Evolutionary conservation across 345 rosid species (phyloP), one percentile per base, ranked within the genome.

Genomic region (Syzygium jambos): DNA sequence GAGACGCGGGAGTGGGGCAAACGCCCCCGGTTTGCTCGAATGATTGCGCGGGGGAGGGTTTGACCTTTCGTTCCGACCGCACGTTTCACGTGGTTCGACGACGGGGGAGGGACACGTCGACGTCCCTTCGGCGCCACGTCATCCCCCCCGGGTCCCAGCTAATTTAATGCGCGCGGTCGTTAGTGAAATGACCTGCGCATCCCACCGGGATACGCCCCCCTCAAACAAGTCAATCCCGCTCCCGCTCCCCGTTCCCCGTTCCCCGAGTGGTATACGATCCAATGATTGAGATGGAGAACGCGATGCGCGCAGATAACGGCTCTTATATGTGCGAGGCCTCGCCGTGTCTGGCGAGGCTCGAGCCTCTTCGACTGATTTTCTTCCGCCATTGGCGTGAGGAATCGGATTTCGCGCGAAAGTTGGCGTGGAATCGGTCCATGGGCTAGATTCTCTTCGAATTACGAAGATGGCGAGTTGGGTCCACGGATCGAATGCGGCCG

Each of bases 51-150:
- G 46, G 46, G 46, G 46, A 0, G 49, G 82, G 82, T 38, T 21
- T 38, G 82, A 73, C 49, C 82, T 38, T 5, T 7, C 25, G 21
- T 73, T 19, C 73, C 27, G 49, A 6, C 30, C 57, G 52, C 88
- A 43, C 84, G 65, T 53, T 88, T 90, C 92, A 91, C 92, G 87
- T 91, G 92, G 84, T 52, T 25, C 46, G 46, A 43, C 46, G 46
- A 43, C 46, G 46, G 46, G 46, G 46, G 14, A 73, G 12, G 57
- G 82, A n/a, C 34, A 63, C 13, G 27, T 52, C 52, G 41, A 51
- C 30, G 87, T 86, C 57, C 14, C n/a, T 27, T 46, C 65, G 38
- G 13, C 25, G 21, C 53, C 87, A 57, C 78, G 87, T 85, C 87
- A 57, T 21, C 19, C 6, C 49, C 49, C 2, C 46, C 43, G 46